A percentile compares a stretch with the other conserved stretches of the same genome.
phyloP scores from a whole-genome alignment of 495 filamentous ascomycete species.

The Xylona heveae region DNA sequence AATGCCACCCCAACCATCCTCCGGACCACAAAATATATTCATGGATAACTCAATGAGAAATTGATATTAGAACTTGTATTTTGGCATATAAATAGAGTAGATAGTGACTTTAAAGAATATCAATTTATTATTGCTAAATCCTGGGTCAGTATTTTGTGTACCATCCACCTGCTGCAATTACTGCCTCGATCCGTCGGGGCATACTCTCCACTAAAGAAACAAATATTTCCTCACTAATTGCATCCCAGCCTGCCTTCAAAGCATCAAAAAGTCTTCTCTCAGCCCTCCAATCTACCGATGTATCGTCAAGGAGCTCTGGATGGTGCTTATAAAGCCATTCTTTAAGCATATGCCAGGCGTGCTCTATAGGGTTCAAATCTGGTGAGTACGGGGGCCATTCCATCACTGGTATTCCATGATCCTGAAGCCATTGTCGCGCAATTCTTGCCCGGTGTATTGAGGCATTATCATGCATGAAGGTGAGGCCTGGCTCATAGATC shows the following conservation, averaged over 20 bases:
- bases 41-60: no score
- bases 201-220: constrained; percentile 1
- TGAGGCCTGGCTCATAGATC: constrained; percentile 4
- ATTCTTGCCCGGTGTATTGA: constrained; percentile 2
- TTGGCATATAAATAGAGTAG: no score
- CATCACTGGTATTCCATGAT: constrained; percentile 1
- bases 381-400: constrained; percentile 7
- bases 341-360: constrained; percentile 5
- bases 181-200: background rate
- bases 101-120: no score
- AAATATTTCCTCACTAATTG: background rate
- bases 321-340: constrained; percentile 2
- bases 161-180: background rate
- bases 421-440: constrained; percentile 2
- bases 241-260: constrained; percentile 1
- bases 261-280: background rate
- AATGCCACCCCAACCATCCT: no score
- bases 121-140: background rate
- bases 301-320: constrained; percentile 3
- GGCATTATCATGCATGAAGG: constrained; percentile 5
- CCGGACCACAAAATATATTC: no score
- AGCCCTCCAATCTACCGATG: background rate
- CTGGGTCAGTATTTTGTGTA: background rate
- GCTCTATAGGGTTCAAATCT: constrained; percentile 6
- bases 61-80: no score